Evolutionary conservation across 148 eudicot species (phyloP).

Genomic region (Diospyros lotus): DNA sequence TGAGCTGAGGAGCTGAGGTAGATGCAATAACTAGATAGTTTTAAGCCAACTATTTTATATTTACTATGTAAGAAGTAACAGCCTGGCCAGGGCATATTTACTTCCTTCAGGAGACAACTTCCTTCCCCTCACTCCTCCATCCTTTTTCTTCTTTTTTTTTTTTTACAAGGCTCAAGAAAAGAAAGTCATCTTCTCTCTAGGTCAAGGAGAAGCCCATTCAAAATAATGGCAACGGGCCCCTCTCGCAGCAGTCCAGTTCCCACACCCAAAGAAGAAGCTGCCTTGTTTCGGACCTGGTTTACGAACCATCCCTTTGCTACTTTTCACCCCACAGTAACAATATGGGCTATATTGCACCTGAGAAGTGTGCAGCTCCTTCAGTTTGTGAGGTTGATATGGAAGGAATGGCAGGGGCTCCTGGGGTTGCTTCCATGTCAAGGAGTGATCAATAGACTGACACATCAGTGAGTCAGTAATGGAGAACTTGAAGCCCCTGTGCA

Average conservation of each 20-base stretch:
- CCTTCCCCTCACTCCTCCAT: background rate
- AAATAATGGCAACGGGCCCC: constrained; percentile 69
- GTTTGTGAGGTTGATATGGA: constrained; percentile 39
- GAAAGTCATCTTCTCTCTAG: constrained; percentile 10
- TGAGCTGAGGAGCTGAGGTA: background rate
- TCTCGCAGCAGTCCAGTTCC: constrained; percentile 70
- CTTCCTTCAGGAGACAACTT: constrained; percentile 11
- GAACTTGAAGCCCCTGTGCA: constrained; percentile 67
- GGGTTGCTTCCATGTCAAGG: constrained; percentile 31
- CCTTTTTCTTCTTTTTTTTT: background rate
- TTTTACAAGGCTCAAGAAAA: constrained; percentile 15
- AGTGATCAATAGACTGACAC: constrained; percentile 36
- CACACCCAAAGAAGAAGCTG: constrained; percentile 75
- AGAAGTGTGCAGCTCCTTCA: constrained; percentile 19
- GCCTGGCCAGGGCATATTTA: constrained; percentile 12
- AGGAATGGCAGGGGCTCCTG: constrained; percentile 26
- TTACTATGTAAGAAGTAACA: constrained; percentile 16
- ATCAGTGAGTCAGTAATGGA: constrained; percentile 55
- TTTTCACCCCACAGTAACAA: constrained; percentile 69
- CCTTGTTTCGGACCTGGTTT: constrained; percentile 74
- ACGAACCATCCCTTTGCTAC: constrained; percentile 50
- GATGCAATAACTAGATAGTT: constrained; percentile 1
- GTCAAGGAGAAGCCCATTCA: constrained; percentile 56
- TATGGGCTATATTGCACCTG: constrained; percentile 32
- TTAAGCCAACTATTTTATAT: constrained; percentile 11